Conservation (phyloP, 352 stramenopile genomes). For the Phytophthora lateralis region DNA sequence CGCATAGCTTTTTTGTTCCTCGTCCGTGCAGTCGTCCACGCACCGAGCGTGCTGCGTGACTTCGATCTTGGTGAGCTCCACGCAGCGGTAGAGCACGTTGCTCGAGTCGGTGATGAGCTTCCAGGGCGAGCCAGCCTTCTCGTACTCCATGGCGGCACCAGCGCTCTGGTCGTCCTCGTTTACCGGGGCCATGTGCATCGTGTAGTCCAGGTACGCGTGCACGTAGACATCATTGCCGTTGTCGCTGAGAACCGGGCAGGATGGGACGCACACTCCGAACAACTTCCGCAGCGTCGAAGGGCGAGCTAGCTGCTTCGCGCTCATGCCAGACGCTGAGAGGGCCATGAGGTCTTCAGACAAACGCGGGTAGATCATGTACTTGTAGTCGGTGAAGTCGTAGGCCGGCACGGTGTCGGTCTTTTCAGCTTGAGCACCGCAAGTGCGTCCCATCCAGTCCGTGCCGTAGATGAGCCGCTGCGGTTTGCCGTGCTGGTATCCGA, state of each 20-base stretch:
- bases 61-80: constrained; percentile 65
- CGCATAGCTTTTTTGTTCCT: constrained; percentile 45
- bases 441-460: constrained; percentile 72
- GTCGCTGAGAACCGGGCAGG: constrained; percentile 58
- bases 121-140: constrained; percentile 62
- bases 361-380: constrained; percentile 75
- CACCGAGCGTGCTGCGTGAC: constrained; percentile 54
- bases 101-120: constrained; percentile 66
- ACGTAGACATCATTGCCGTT: constrained; percentile 44
- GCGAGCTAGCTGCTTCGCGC: constrained; percentile 19
- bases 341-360: constrained; percentile 62
- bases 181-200: constrained; percentile 36
- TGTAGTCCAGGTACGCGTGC: constrained; percentile 70
- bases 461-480: constrained; percentile 80
- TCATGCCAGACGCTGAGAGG: constrained; percentile 20
- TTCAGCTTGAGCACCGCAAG: constrained; percentile 58
- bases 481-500: constrained; percentile 70
- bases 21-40: constrained; percentile 61
- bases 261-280: constrained; percentile 51
- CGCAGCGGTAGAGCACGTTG: constrained; percentile 68
- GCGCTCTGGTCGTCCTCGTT: constrained; percentile 34
- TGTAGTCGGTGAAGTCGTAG: constrained; percentile 74
- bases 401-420: constrained; percentile 48
- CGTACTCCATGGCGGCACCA: constrained; percentile 50
- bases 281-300: constrained; percentile 47